Evolutionary conservation across 2,329 filamentous ascomycete species (phyloP).

Genomic region (Ceratocystis lukuohia): DNA sequence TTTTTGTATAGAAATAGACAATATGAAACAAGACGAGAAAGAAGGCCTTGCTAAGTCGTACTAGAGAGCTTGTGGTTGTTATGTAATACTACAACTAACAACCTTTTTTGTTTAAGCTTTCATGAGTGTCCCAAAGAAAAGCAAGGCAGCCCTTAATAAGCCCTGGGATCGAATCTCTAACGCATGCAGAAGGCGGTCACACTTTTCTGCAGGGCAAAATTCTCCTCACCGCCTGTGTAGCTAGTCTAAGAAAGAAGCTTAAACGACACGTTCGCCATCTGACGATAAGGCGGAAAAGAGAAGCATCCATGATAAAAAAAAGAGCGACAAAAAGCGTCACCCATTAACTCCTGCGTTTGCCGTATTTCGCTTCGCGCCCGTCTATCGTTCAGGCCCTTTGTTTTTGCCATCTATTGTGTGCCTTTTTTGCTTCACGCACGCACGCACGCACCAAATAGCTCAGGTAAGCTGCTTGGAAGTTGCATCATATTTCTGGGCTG

Average conservation of each 20-base stretch:
- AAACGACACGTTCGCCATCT: slow-evolving; percentile 19
- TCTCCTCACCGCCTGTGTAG: neutral
- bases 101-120: neutral
- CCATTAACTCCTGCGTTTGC: neutral
- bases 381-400: neutral
- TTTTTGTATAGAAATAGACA: neutral
- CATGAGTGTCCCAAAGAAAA: neutral
- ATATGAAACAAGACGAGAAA: neutral
- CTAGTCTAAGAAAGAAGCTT: slow-evolving; percentile 8
- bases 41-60: too few relatives aligned
- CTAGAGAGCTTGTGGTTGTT: too few relatives aligned
- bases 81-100: too few relatives aligned
- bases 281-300: neutral
- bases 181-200: neutral
- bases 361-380: neutral
- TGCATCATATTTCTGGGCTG: neutral
- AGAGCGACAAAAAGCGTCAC: neutral
- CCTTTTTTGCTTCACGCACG: neutral
- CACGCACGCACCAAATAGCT: neutral
- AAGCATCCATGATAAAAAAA: neutral
- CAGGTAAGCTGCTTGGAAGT: neutral
- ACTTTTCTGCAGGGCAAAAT: neutral
- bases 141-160: neutral
- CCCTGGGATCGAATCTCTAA: neutral
- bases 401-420: neutral